Evolutionary conservation across 2,329 filamentous ascomycete genomes (phyloP).

Genomic region (Rhynchosporium graminicola): DNA sequence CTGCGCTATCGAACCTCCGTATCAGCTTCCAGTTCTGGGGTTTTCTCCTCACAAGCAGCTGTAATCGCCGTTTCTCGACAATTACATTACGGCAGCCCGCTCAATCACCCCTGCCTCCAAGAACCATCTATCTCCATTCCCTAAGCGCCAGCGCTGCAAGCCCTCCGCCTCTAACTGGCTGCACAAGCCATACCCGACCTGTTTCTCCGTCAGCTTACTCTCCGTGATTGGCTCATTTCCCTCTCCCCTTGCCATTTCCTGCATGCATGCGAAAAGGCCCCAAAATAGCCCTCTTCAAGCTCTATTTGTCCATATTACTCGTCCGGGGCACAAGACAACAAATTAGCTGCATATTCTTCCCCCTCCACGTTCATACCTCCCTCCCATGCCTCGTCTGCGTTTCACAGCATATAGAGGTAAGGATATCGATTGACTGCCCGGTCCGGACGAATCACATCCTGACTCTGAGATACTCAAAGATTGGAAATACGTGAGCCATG

Average conservation of each 20-base stretch:
- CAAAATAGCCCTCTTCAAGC: conserved; percentile 33
- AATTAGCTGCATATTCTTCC: conserved; percentile 13
- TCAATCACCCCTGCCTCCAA: not conserved
- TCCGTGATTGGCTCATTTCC: not conserved
- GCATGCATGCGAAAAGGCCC: conserved; percentile 22
- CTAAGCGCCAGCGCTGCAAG: conserved; percentile 8
- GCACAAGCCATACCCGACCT: conserved; percentile 28
- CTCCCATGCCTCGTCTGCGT: conserved; percentile 9
- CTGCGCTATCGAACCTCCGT: conserved; percentile 11
- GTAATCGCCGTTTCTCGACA: too few relatives aligned
- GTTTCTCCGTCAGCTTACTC: not conserved
- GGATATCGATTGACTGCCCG: not conserved
- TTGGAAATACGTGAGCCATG: not conserved
- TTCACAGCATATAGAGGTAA: not conserved
- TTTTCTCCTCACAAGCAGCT: not conserved
- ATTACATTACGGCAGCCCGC: not conserved
- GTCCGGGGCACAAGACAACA: not conserved
- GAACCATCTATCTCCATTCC: conserved; percentile 10
- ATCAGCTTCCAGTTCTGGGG: not conserved
- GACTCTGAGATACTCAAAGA: not conserved
- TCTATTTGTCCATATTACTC: conserved; percentile 27
- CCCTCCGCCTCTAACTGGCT: conserved; percentile 17
- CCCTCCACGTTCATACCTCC: not conserved
- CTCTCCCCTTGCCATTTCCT: conserved; percentile 5
- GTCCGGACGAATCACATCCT: conserved; percentile 1